A percentile compares a stretch with the other conserved stretches of the same genome.
phyloP scores from a whole-genome alignment of 1,139 yeast species.

The Saccharomycopsis phalli region DNA sequence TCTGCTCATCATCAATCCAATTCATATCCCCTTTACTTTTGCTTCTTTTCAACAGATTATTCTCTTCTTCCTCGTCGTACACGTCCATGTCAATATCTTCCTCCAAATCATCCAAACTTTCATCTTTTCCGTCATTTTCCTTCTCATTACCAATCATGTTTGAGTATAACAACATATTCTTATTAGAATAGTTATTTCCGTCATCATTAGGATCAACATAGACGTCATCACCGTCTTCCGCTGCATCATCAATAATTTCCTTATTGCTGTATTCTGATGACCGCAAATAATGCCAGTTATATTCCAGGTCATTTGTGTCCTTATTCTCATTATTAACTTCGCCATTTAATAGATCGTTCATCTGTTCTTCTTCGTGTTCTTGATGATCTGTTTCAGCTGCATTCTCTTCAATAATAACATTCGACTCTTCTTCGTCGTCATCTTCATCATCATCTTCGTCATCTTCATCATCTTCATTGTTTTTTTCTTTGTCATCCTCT shows the following conservation, averaged over 20 bases:
- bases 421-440: slow-evolving; percentile 32
- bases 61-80: slow-evolving; percentile 24
- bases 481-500: slow-evolving; percentile 24
- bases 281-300: slow-evolving; percentile 23
- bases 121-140: slow-evolving; percentile 12
- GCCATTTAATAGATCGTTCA: slow-evolving; percentile 22
- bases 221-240: slow-evolving; percentile 42
- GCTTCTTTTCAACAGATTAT: slow-evolving; percentile 33
- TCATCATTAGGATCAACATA: slow-evolving; percentile 78
- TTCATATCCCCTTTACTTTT: slow-evolving; percentile 33
- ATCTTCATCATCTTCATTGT: slow-evolving; percentile 22
- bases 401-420: slow-evolving; percentile 27
- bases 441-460: slow-evolving; percentile 25
- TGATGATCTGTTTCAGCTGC: slow-evolving; percentile 16
- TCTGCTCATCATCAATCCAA: slow-evolving; percentile 34
- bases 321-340: slow-evolving; percentile 33
- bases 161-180: slow-evolving; percentile 35
- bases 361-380: slow-evolving; percentile 23
- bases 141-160: slow-evolving; percentile 23
- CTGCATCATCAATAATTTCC: slow-evolving; percentile 20
- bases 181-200: slow-evolving; percentile 62
- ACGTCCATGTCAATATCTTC: slow-evolving; percentile 22
- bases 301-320: slow-evolving; percentile 27
- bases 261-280: slow-evolving; percentile 8
- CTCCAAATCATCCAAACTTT: slow-evolving; percentile 24